A percentile compares a stretch with the other conserved stretches of the same genome.
Evolutionary conservation across 164 flowering plant genomes (phyloP).

Genomic region (Tinospora cordifolia): DNA sequence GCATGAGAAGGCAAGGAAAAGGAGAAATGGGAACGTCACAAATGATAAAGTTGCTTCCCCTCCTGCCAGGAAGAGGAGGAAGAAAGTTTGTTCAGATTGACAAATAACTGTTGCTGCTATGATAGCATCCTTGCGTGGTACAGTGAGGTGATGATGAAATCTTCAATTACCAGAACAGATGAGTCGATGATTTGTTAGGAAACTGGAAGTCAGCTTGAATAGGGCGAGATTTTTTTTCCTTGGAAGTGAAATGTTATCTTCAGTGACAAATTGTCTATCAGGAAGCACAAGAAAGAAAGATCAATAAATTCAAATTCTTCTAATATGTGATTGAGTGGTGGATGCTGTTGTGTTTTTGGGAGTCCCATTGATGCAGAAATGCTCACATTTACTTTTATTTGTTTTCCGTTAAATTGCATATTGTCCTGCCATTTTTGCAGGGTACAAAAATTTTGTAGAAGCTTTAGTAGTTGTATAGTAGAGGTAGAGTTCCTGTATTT

Average conservation of each 20-base stretch:
- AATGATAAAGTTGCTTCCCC: conserved; percentile 1
- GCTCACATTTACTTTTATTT: neutral
- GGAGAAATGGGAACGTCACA: neutral
- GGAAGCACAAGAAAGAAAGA: neutral
- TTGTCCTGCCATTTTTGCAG: neutral
- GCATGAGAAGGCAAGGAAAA: conserved; percentile 8
- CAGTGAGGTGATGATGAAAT: neutral
- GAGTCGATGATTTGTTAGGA: too few relatives aligned
- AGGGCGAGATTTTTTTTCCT: neutral
- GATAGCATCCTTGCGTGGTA: neutral
- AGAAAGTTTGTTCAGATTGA: neutral
- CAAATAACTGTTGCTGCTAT: neutral
- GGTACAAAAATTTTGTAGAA: neutral
- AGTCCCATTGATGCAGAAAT: neutral
- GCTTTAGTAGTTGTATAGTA: neutral
- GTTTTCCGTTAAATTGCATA: neutral
- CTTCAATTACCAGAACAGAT: too few relatives aligned
- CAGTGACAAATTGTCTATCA: neutral
- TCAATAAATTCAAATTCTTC: neutral
- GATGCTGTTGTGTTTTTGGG: neutral
- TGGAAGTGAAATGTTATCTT: neutral
- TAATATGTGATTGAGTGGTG: neutral
- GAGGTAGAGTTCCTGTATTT: too few relatives aligned
- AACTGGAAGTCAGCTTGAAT: too few relatives aligned
- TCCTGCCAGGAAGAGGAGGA: conserved; percentile 10